phyloP scores from a whole-genome alignment of 1,284 basidiomycete genomes.

The Puccinia triticina region DNA sequence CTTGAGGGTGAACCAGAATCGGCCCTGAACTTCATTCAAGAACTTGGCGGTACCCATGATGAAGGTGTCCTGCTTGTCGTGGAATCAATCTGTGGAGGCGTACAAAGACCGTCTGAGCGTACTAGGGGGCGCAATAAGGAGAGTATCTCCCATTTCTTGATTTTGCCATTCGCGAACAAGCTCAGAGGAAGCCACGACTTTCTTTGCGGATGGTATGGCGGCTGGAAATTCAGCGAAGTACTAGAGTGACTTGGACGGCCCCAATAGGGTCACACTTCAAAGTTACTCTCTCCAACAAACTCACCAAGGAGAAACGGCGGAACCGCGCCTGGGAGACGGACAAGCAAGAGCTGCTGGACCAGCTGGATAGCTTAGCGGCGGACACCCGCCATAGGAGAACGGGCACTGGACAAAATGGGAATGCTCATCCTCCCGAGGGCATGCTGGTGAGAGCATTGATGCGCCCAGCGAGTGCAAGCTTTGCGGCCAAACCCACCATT shows the following conservation, averaged over 20 bases:
- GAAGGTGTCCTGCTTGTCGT: not conserved
- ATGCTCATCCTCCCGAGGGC: too few species aligned
- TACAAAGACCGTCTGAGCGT: not conserved
- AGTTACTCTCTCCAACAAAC: too few species aligned
- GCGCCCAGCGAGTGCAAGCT: too few species aligned
- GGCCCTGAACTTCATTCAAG: not conserved
- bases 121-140: not conserved
- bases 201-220: not conserved
- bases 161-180: constrained; percentile 27
- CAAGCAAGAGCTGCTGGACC: too few species aligned
- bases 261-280: not conserved
- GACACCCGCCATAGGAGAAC: too few species aligned
- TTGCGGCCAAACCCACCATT: too few species aligned
- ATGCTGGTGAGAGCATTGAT: too few species aligned
- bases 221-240: not conserved
- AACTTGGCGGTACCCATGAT: constrained; percentile 4
- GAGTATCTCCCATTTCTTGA: not conserved
- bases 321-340: too few species aligned
- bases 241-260: not conserved
- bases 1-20: constrained; percentile 19
- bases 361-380: too few species aligned
- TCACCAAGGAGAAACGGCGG: too few species aligned
- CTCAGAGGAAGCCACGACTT: constrained; percentile 5
- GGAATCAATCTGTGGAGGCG: not conserved
- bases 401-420: too few species aligned